Evolutionary conservation across 2,329 filamentous ascomycete genomes (phyloP), one percentile per base, ranked within the genome.

Genomic region (Periconia macrospinosa): DNA sequence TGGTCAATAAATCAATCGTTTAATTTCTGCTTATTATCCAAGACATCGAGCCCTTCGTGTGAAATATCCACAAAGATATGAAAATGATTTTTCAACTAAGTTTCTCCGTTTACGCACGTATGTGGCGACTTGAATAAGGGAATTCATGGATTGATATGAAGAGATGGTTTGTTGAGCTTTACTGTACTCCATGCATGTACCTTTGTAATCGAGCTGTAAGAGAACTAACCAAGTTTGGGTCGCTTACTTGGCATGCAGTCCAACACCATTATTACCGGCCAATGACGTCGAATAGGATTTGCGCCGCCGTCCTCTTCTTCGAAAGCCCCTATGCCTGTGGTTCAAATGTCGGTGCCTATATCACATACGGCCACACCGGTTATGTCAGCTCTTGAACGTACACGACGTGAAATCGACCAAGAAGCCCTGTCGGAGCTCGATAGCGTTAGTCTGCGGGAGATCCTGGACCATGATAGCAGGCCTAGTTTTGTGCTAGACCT

Each of bases 401-500:
- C 47, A 18, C 30, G 20, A 20, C 53, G 45, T 18, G 50, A 52
- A 2, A 33, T 62, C 7, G 58, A 65, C 14, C 50, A 57, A 37
- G 56, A 54, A 23, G 59, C 64, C 9, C 42, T 69, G 17, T 49
- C 50, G 6, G 60, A 67, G 27, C 53, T 72, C 15, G 60, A 69
- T 35, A 53, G 52, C 44, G 47, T 69, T 47, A 62, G 59, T 42
- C 51, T 73, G 18, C 54, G 55, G 18, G 68, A 71, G 42, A 56
- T 71, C 10, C 60, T 71, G 30, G 68, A 73, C 45, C 57, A 62
- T 43, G 69, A 73, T 57, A 62, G 60, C 13, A 62, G 70, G 9
- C 70, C 70, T 8, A 70, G 63, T 2, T 71, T 73, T 37, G 49
- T 73, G 10, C 50, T 73, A 7, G 67, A 72, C 47, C 60, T 69